Conservation (phyloP, 257 asterid species). For the Cordia subcordata region DNA sequence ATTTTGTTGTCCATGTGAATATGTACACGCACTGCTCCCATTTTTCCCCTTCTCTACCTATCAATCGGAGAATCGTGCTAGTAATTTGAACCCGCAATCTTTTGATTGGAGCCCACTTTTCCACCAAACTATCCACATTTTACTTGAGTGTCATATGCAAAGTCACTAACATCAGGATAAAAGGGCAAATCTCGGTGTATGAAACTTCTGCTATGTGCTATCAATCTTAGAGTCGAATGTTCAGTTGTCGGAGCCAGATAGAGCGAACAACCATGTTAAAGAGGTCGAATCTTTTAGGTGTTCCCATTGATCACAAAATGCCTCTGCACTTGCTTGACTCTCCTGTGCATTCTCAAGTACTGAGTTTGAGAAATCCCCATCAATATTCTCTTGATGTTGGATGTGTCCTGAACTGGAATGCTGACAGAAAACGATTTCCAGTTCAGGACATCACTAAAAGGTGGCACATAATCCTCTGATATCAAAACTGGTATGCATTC, state of each 20-base stretch:
- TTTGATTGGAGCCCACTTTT: too few species aligned
- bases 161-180: too few species aligned
- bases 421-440: conserved; percentile 29
- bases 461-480: conserved; percentile 32
- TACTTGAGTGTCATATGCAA: too few species aligned
- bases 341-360: conserved; percentile 35
- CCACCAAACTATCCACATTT: too few species aligned
- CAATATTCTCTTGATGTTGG: conserved; percentile 30
- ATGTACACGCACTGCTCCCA: too few species aligned
- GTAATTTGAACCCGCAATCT: too few species aligned
- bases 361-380: conserved; percentile 26
- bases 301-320: conserved; percentile 64
- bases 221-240: conserved; percentile 33
- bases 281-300: conserved; percentile 63
- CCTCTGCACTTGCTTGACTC: conserved; percentile 40
- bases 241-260: conserved; percentile 70
- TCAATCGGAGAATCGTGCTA: too few species aligned
- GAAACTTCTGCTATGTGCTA: too few species aligned
- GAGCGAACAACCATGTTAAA: conserved; percentile 74
- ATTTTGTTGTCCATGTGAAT: too few species aligned
- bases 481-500: conserved; percentile 45
- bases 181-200: too few species aligned
- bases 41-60: too few species aligned
- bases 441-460: conserved; percentile 35
- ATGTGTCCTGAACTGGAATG: conserved; percentile 26